These are phyloP conservation scores for Dothiorella sarmentorum DNA, from an alignment of 2,329 filamentous ascomycete species.

Conservation along the genomic window DNA sequence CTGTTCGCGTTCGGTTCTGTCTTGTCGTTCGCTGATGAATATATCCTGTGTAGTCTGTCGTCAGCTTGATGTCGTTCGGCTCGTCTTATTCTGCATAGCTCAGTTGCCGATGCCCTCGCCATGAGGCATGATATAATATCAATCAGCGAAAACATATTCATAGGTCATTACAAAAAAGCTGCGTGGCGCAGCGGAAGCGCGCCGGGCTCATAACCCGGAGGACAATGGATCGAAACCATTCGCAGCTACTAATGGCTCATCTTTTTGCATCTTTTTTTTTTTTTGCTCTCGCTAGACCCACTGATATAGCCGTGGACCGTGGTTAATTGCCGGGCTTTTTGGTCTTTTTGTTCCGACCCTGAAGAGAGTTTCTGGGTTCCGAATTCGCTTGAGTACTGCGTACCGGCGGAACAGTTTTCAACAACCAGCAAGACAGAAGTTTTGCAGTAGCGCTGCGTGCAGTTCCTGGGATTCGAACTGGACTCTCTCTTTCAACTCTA, in stretches of 20 bases:
- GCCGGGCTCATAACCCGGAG: slow-evolving; percentile 34
- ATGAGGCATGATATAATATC: too few relatives aligned
- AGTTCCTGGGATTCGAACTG: too few relatives aligned
- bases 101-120: too few relatives aligned
- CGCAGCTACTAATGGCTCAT: slow-evolving; percentile 25
- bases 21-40: neutral
- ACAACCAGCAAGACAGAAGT: too few relatives aligned
- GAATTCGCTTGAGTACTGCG: too few relatives aligned
- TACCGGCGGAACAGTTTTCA: too few relatives aligned
- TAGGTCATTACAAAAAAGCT: slow-evolving; percentile 23
- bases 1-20: neutral
- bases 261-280: slow-evolving; percentile 17
- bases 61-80: neutral
- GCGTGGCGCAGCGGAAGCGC: slow-evolving; percentile 32
- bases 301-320: too few relatives aligned
- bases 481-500: neutral
- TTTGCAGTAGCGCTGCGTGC: too few relatives aligned
- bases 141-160: too few relatives aligned
- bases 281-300: neutral
- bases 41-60: neutral
- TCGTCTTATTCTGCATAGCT: neutral
- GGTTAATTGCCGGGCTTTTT: too few relatives aligned
- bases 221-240: slow-evolving; percentile 32
- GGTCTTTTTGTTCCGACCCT: neutral
- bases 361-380: too few relatives aligned